Conservation (phyloP, 2,329 filamentous ascomycete genomes). For the Claviceps arundinis region DNA sequence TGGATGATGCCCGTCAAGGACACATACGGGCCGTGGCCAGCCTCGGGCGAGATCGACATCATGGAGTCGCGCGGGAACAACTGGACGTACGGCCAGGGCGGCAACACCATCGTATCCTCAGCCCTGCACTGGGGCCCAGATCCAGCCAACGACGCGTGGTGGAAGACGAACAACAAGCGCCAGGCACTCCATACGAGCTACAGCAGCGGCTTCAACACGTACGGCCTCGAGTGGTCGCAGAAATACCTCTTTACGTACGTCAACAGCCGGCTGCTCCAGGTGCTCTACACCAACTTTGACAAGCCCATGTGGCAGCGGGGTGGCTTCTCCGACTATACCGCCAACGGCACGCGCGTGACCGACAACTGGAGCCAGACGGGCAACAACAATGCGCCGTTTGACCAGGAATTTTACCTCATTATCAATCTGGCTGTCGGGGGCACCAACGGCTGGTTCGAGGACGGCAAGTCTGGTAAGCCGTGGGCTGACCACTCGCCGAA, state of each 20-base stretch:
- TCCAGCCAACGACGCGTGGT: conserved; percentile 61
- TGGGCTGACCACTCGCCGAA: conserved; percentile 59
- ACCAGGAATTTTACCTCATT: conserved; percentile 63
- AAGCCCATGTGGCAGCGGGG: conserved; percentile 55
- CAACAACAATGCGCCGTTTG: conserved; percentile 55
- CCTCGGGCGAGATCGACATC: conserved; percentile 75
- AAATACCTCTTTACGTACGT: conserved; percentile 84
- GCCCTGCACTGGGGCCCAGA: conserved; percentile 75
- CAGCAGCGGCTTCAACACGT: conserved; percentile 56
- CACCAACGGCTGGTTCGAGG: conserved; percentile 74
- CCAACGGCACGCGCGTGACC: conserved; percentile 51
- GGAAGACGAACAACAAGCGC: conserved; percentile 69
- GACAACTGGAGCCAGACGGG: conserved; percentile 53
- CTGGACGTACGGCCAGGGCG: conserved; percentile 59
- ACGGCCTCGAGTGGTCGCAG: conserved; percentile 73
- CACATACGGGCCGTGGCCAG: conserved; percentile 65
- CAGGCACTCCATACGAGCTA: conserved; percentile 64
- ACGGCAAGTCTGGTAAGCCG: conserved; percentile 58
- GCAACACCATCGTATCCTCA: conserved; percentile 69
- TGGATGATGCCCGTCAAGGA: conserved; percentile 66
- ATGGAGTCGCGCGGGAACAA: conserved; percentile 74
- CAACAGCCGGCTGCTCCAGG: conserved; percentile 66
- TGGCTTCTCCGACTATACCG: conserved; percentile 47
- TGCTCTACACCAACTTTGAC: conserved; percentile 66
- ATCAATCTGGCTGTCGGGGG: conserved; percentile 64